Evolutionary conservation across 306 rosid genomes (phyloP).

Genomic region (Corylus heterophylla): DNA sequence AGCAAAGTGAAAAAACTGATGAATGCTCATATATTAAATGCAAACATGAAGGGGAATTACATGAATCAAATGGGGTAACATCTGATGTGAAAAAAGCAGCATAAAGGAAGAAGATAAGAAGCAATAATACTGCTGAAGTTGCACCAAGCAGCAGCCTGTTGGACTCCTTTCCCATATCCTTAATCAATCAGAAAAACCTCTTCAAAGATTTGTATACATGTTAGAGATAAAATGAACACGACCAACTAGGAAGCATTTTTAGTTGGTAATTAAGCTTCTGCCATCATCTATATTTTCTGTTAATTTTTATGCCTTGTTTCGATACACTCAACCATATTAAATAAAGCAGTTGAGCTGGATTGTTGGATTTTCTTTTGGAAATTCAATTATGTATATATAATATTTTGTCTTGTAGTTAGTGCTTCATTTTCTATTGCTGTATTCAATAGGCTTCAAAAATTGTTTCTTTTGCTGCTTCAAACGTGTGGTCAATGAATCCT

Average conservation of each 20-base stretch:
- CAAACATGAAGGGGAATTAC: not conserved
- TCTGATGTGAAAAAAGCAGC: constrained; percentile 9
- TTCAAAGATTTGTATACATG: not conserved
- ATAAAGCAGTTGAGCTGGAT: constrained; percentile 10
- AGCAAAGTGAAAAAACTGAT: not conserved
- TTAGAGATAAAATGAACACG: not conserved
- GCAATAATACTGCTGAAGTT: constrained; percentile 13
- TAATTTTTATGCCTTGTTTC: too few relatives aligned
- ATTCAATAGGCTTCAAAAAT: not conserved
- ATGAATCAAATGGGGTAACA: constrained; percentile 11
- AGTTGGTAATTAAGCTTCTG: not conserved
- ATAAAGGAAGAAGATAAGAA: constrained; percentile 17
- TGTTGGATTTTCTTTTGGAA: not conserved
- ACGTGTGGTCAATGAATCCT: not conserved
- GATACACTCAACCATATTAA: not conserved
- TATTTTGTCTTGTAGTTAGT: not conserved
- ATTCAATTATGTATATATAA: not conserved
- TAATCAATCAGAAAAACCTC: not conserved
- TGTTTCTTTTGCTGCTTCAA: not conserved
- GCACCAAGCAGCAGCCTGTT: constrained; percentile 10
- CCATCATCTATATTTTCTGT: not conserved
- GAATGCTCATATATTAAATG: not conserved
- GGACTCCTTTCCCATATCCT: constrained; percentile 19
- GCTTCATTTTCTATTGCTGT: not conserved
- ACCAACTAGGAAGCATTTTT: not conserved